Conservation (phyloP, 768 basidiomycete genomes). For the Russula vinacea region DNA sequence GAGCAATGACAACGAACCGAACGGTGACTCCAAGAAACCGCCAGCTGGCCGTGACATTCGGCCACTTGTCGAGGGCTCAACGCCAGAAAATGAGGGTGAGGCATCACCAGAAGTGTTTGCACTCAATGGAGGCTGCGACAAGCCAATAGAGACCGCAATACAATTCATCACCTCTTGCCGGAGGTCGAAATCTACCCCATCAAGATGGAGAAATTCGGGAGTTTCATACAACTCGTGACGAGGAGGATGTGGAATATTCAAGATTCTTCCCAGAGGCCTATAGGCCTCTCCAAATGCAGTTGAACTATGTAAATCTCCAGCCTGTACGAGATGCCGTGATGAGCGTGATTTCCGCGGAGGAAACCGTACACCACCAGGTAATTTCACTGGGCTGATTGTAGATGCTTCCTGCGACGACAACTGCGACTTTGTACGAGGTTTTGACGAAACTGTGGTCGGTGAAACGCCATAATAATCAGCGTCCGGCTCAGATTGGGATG, state of each 20-base stretch:
- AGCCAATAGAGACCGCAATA: constrained; percentile 95
- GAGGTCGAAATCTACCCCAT: constrained; percentile 83
- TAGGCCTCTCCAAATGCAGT: constrained; percentile 48
- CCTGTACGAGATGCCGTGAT: constrained; percentile 64
- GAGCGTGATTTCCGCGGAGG: constrained; percentile 32
- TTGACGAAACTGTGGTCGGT: constrained; percentile 28
- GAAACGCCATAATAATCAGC: constrained; percentile 54
- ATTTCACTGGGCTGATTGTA: constrained; percentile 32
- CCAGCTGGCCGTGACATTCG: constrained; percentile 32
- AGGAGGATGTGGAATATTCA: constrained; percentile 21
- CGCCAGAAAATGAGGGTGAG: constrained; percentile 59
- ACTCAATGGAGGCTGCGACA: constrained; percentile 81
- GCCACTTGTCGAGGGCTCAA: constrained; percentile 36
- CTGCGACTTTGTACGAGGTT: constrained; percentile 25
- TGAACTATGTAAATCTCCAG: constrained; percentile 71
- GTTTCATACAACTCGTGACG: constrained; percentile 26
- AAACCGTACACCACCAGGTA: constrained; percentile 25
- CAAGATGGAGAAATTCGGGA: constrained; percentile 34
- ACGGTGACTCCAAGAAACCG: constrained; percentile 57
- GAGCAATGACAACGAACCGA: constrained; percentile 69
- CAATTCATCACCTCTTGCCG: constrained; percentile 96
- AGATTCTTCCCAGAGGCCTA: constrained; percentile 31
- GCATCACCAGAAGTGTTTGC: constrained; percentile 61
- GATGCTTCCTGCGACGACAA: constrained; percentile 32
- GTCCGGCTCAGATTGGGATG: constrained; percentile 44